A percentile compares a stretch with the other conserved stretches of the same genome.
These are phyloP conservation scores for Gymnopilus dilepis DNA, from an alignment of 768 basidiomycete genomes.

Conservation along the genomic window DNA sequence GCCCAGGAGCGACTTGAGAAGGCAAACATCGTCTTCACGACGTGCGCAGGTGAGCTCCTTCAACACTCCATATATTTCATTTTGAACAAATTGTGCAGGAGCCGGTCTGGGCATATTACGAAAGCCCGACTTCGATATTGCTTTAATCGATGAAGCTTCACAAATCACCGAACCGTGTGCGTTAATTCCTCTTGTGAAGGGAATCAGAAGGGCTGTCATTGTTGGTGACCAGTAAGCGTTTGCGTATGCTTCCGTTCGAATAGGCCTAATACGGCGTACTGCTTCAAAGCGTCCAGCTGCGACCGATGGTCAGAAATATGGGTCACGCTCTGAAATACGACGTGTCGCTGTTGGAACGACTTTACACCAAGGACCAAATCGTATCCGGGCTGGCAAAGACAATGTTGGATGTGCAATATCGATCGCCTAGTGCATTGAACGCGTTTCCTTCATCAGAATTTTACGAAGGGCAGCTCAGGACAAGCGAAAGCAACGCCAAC, in stretches of 20 bases:
- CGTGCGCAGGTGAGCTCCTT: constrained; percentile 54
- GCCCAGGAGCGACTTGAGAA: constrained; percentile 62
- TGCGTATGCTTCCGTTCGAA: neutral
- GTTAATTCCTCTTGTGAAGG: constrained; percentile 72
- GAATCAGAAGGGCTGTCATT: constrained; percentile 57
- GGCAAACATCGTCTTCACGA: constrained; percentile 66
- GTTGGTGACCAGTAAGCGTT: constrained; percentile 71
- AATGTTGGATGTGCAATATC: constrained; percentile 75
- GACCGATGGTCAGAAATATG: constrained; percentile 67
- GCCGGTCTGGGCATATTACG: constrained; percentile 64
- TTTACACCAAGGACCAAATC: constrained; percentile 47
- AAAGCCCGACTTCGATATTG: constrained; percentile 61
- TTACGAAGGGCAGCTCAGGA: constrained; percentile 58
- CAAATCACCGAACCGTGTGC: constrained; percentile 72
- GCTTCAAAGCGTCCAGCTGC: constrained; percentile 62
- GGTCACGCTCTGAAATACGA: constrained; percentile 61
- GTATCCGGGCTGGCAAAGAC: constrained; percentile 50
- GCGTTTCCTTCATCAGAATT: constrained; percentile 68
- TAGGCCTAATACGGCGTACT: neutral
- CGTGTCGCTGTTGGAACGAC: constrained; percentile 63
- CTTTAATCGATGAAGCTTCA: constrained; percentile 72
- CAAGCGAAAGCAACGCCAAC: constrained; percentile 45
- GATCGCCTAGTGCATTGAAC: constrained; percentile 63
- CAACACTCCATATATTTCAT: neutral
- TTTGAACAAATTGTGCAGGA: constrained; percentile 31